Evolutionary conservation across 331 rosid genomes (phyloP).

Genomic region (Malus hybrid): DNA sequence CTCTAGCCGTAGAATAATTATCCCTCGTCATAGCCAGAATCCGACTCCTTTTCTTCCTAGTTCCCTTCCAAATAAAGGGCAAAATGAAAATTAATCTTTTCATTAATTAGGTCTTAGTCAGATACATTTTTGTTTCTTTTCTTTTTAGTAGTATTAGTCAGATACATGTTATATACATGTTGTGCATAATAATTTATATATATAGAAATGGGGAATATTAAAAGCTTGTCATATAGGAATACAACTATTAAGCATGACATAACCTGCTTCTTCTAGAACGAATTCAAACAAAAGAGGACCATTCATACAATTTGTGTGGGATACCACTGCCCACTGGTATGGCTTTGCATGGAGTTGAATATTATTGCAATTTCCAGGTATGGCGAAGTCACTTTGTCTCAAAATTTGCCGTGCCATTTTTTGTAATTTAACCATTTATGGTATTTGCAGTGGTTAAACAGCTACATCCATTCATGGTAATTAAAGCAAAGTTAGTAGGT

Average conservation of each 20-base stretch:
- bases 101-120: neutral
- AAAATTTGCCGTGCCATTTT: neutral
- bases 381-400: neutral
- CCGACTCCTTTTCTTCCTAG: too few relatives aligned
- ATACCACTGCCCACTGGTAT: neutral
- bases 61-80: neutral
- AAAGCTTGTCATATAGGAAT: slow-evolving; percentile 2
- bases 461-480: neutral
- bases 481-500: neutral
- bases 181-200: neutral
- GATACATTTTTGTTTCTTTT: too few relatives aligned
- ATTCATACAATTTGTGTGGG: slow-evolving; percentile 6
- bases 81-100: neutral
- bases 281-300: slow-evolving; percentile 10
- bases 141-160: neutral
- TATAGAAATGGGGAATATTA: neutral
- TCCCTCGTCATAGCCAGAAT: too few relatives aligned
- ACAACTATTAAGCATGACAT: slow-evolving; percentile 35
- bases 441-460: neutral
- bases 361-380: neutral
- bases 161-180: neutral
- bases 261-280: slow-evolving; percentile 16
- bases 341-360: neutral
- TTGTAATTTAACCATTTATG: neutral
- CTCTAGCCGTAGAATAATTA: too few relatives aligned